Evolutionary conservation across 345 rosid genomes (phyloP), one percentile per base, ranked within the genome.

Genomic region (Moringa oleifera): DNA sequence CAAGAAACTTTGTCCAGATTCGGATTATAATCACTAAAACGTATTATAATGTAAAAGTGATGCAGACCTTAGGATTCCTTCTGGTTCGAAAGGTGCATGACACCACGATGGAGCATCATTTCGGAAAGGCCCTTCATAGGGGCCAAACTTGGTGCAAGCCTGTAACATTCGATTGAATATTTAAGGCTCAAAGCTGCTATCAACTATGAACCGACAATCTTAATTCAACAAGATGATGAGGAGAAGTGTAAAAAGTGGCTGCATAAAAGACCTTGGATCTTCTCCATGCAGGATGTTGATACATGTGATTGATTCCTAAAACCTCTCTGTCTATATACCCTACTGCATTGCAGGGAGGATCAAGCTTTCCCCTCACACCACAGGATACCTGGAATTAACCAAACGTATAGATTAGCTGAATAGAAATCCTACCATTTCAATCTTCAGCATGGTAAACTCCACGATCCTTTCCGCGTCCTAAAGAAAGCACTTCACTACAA

Each of bases 71-170:
- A 90, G 64, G 66, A 85, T 64, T 66, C 98, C 97, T 75, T 93
- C 98, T 58, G 98, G 98, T 73, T 89, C 98, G 58, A 89, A 89
- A 25, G 98, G 94, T 49, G 97, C 91, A 65, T 57, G 75, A 61
- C 97, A 93, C 98, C 97, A 89, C 10, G 94, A 74, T 17, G 97
- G 90, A 74, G 96, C 95, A 68, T 71, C 79, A 56, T 33, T 65
- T 28, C 63, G 71, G 1, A 92, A 55, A 54, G 85, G 73, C 57
- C 96, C 87, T 31, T 72, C 83, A 53, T 79, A 77, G 11, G 91
- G 97, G 60, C 93, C 85, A 72, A 69, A 59, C 37, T 53, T 62
- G 3, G 93, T 89, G 77, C 98, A 92, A 56, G 80, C 89, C 98
- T 92, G 80, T 64, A 67, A 51, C 67, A 66, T 64, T 68, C 75